Conservation (phyloP, 495 filamentous ascomycete genomes). For the Penicillium fimorum region DNA sequence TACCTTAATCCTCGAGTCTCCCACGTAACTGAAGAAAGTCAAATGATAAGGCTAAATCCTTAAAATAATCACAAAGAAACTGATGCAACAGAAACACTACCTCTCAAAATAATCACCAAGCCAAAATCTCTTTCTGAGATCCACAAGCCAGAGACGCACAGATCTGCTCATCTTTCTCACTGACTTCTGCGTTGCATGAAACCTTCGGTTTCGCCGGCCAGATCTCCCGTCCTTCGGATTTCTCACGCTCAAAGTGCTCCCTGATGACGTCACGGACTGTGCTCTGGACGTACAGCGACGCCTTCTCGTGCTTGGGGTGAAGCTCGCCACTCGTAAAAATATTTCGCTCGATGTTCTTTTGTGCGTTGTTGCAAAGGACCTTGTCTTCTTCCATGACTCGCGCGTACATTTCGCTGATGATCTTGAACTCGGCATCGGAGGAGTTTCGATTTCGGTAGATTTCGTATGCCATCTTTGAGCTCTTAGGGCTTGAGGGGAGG, state of each 20-base stretch:
- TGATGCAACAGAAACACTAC: background rate
- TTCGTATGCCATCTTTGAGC: slow-evolving; percentile 45
- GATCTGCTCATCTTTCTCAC: slow-evolving; percentile 31
- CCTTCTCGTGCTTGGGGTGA: slow-evolving; percentile 51
- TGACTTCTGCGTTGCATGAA: slow-evolving; percentile 20
- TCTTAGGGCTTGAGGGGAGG: slow-evolving; percentile 39
- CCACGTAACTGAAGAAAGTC: no score
- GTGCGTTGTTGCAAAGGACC: slow-evolving; percentile 42
- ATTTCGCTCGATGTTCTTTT: slow-evolving; percentile 48
- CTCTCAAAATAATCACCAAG: slow-evolving; percentile 26
- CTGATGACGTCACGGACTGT: slow-evolving; percentile 41
- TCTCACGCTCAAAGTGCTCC: slow-evolving; percentile 41
- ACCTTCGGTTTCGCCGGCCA: slow-evolving; percentile 43
- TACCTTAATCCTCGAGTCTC: background rate
- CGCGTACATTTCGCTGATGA: slow-evolving; percentile 43
- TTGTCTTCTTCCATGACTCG: slow-evolving; percentile 49
- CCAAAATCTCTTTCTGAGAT: slow-evolving; percentile 25
- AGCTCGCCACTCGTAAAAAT: slow-evolving; percentile 50
- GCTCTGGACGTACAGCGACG: slow-evolving; percentile 48
- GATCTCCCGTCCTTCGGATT: slow-evolving; percentile 35
- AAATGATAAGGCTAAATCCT: background rate
- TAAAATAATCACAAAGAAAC: background rate
- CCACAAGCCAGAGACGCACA: slow-evolving; percentile 28
- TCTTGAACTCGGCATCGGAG: slow-evolving; percentile 40
- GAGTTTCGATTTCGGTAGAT: slow-evolving; percentile 47